A percentile compares a stretch with the other conserved stretches of the same genome.
Conservation (phyloP, 2,329 filamentous ascomycete genomes). For the Lomentospora prolificans region DNA sequence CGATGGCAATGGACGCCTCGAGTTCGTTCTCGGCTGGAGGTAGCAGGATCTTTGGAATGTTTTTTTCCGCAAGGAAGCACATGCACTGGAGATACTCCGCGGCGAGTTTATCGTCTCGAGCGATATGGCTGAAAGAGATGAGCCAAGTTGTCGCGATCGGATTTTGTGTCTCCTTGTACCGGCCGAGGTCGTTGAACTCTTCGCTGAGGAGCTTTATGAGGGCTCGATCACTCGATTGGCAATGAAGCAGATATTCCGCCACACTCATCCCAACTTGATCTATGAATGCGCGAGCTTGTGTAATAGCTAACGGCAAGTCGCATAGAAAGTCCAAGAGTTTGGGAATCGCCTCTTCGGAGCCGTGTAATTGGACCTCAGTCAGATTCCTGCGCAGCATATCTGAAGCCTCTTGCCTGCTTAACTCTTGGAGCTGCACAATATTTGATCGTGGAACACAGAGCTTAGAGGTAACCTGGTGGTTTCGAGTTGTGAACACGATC, state of each 20-base stretch:
- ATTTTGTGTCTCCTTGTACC: neutral
- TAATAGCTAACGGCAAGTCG: neutral
- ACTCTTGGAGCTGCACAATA: neutral
- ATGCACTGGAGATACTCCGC: neutral
- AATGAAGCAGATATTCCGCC: neutral
- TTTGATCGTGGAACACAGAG: neutral
- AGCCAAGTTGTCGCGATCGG: neutral
- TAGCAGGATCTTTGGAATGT: neutral
- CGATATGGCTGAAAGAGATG: neutral
- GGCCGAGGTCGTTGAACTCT: neutral
- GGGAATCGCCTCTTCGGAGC: neutral
- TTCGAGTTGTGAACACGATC: neutral
- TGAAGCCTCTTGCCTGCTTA: neutral
- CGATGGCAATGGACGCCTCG: neutral
- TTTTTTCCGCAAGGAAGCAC: neutral
- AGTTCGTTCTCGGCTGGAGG: neutral
- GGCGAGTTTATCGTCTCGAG: neutral
- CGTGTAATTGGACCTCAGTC: neutral
- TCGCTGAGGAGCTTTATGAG: neutral
- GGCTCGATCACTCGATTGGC: neutral
- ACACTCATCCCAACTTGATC: neutral
- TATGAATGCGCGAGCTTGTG: neutral
- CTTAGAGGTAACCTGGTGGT: neutral
- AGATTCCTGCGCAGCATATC: neutral
- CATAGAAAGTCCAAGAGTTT: neutral